Base-by-base conservation (phyloP, 495 filamentous ascomycete genomes). In the Extremus antarcticus region DNA sequence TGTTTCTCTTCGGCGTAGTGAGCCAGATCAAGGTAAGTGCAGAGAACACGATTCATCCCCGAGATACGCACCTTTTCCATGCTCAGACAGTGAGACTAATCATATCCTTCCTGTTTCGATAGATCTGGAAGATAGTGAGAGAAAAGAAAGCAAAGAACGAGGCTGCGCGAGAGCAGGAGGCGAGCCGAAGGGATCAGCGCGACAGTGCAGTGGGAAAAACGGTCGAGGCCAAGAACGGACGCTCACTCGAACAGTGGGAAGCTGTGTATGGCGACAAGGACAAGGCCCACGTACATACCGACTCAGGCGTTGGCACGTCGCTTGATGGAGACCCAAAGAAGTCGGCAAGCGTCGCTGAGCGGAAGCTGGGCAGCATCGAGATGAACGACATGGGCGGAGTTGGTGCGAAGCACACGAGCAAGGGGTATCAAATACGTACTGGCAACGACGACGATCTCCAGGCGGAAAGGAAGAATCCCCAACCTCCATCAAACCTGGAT, bases 21-120 rank as follows among this genome's bases (percentile, higher is more conserved):
- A 94, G 87, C 1, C 91, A 96, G 67, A 70, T 94, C 57, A 84
- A 82, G n/a, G n/a, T n/a, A n/a, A n/a, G n/a, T n/a, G n/a, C n/a
- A n/a, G n/a, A n/a, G n/a, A n/a, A n/a, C n/a, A n/a, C n/a, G n/a
- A n/a, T n/a, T n/a, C n/a, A n/a, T n/a, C n/a, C n/a, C n/a, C n/a
- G n/a, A n/a, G n/a, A n/a, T n/a, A n/a, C n/a, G n/a, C n/a, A n/a
- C n/a, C n/a, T n/a, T n/a, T n/a, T n/a, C n/a, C n/a, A n/a, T n/a
- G n/a, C n/a, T n/a, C n/a, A n/a, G n/a, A n/a, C n/a, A n/a, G n/a
- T n/a, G n/a, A n/a, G n/a, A n/a, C n/a, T n/a, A n/a, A n/a, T n/a
- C n/a, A n/a, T n/a, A n/a, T n/a, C n/a, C n/a, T n/a, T n/a, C n/a
- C n/a, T n/a, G n/a, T n/a, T n/a, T n/a, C n/a, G n/a, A n/a, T n/a